Base-by-base conservation (phyloP, 768 basidiomycete species). In the Boletus rubropictus region DNA sequence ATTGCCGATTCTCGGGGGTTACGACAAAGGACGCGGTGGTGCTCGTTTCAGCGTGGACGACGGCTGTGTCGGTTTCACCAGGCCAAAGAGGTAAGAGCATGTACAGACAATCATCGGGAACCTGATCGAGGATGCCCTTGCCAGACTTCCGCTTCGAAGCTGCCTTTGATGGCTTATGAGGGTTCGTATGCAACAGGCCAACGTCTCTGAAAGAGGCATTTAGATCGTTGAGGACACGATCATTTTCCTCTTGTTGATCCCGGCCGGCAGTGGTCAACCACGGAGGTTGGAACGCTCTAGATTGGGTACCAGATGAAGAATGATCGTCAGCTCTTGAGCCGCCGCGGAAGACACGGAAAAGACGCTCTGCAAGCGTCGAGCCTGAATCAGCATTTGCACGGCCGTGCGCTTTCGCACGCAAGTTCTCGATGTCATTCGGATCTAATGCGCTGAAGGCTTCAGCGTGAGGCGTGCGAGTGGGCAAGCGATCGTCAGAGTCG, bases 61-160 rank as follows among this genome's bases (percentile, higher is more conserved):
- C 60, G 51, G 37, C 70, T 67, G 76, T 59, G 61, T 86, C 86
- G 1, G 79, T 86, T 54, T 86, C 83, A 15, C 82, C 77, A 8
- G 84, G 80, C 87, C 88, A 91, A n/a, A 91, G 72, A 14, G 89
- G 89, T 15, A 91, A 71, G 21, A 89, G 74, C 89, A 91, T 90
- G 62, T 84, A 88, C 42, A 89, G 69, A 20, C 79, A 78, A 12
- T 89, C 86, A 5, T 76, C 65, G 0, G 84, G 83, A 31, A 90
- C 72, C 28, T 78, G 70, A 28, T 77, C 72, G 46, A 88, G 78
- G 51, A 85, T 70, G 48, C 78, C 73, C 5, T 59, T 50, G 8
- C 22, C 40, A 18, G 44, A 21, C 45, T 37, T 62, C 17, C 50
- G 58, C 51, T 50, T 62, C 39, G 46, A 54, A 53, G 42, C 20